phyloP scores from a whole-genome alignment of 805 yeast genomes.

The Myxozyma nipponensis region DNA sequence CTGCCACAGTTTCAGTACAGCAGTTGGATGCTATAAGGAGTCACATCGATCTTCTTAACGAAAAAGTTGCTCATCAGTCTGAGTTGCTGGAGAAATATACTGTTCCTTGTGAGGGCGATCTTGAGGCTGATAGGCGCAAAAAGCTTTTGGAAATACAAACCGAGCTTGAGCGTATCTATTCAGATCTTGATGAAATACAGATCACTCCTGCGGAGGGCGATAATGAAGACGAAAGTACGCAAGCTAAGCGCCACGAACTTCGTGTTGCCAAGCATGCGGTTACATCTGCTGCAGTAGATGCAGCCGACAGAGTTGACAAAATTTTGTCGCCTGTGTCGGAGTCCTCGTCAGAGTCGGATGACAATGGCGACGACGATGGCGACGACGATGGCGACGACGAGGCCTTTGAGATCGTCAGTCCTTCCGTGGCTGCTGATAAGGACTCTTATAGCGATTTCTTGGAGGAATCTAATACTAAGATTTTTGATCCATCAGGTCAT shows the following conservation, averaged over 20 bases:
- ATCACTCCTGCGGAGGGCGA: slow-evolving; percentile 14
- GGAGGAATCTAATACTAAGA: not conserved
- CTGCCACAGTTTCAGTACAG: not conserved
- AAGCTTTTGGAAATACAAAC: slow-evolving; percentile 19
- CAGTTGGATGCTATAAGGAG: slow-evolving; percentile 2
- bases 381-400: slow-evolving; percentile 6
- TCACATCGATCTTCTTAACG: slow-evolving; percentile 1
- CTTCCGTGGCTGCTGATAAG: not conserved
- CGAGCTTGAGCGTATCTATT: slow-evolving; percentile 29
- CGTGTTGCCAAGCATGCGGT: slow-evolving; percentile 28
- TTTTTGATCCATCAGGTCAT: not conserved
- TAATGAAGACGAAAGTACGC: slow-evolving; percentile 12
- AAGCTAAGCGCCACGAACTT: slow-evolving; percentile 16
- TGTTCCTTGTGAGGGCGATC: not conserved
- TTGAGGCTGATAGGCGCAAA: slow-evolving; percentile 2
- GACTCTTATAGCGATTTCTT: not conserved
- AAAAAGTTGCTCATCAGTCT: slow-evolving; percentile 6
- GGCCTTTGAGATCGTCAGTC: slow-evolving; percentile 7
- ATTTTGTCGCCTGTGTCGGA: slow-evolving; percentile 21
- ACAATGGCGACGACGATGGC: too few species aligned
- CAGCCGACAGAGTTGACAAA: slow-evolving; percentile 30
- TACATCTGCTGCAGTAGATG: slow-evolving; percentile 32
- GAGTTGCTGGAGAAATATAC: slow-evolving; percentile 5
- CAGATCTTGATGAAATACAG: slow-evolving; percentile 29
- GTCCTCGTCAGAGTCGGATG: slow-evolving; percentile 16